Conservation (phyloP, 352 stramenopile genomes). For the Pythium brassicae region DNA sequence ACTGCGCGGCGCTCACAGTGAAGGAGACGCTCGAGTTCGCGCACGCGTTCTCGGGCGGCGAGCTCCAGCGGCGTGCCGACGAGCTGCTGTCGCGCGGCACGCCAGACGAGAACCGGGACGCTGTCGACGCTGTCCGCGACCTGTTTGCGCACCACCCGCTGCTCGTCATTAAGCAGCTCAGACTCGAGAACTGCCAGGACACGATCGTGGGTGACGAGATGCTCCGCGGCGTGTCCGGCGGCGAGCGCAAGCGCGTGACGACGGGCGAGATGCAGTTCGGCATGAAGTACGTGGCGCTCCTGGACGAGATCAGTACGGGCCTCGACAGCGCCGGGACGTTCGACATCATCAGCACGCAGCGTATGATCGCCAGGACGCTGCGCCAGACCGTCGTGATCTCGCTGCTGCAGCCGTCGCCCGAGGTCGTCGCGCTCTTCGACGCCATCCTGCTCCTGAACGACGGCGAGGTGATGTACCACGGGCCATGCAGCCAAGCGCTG, state of each 20-base stretch:
- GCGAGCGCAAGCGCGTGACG: conserved; percentile 65
- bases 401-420: conserved; percentile 69
- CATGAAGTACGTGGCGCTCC: conserved; percentile 62
- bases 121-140: conserved; percentile 1
- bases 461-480: conserved; percentile 39
- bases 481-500: conserved; percentile 32
- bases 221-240: conserved; percentile 55
- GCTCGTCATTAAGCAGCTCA: conserved; percentile 5
- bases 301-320: conserved; percentile 77
- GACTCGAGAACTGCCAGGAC: conserved; percentile 44
- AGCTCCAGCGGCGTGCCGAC: conserved; percentile 11
- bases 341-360: conserved; percentile 47
- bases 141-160: conserved; percentile 11
- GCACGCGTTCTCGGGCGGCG: conserved; percentile 24
- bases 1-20: conserved; percentile 59
- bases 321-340: conserved; percentile 50
- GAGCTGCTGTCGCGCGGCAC: conserved; percentile 24
- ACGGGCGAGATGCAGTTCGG: conserved; percentile 74
- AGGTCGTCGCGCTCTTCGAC: conserved; percentile 51
- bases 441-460: conserved; percentile 46
- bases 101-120: conserved; percentile 16
- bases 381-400: conserved; percentile 59
- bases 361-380: conserved; percentile 39
- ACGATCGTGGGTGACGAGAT: conserved; percentile 59
- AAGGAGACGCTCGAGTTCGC: conserved; percentile 52